These are phyloP conservation scores for Pisolithus microcarpus DNA, from an alignment of 768 basidiomycete genomes.

Conservation along the genomic window DNA sequence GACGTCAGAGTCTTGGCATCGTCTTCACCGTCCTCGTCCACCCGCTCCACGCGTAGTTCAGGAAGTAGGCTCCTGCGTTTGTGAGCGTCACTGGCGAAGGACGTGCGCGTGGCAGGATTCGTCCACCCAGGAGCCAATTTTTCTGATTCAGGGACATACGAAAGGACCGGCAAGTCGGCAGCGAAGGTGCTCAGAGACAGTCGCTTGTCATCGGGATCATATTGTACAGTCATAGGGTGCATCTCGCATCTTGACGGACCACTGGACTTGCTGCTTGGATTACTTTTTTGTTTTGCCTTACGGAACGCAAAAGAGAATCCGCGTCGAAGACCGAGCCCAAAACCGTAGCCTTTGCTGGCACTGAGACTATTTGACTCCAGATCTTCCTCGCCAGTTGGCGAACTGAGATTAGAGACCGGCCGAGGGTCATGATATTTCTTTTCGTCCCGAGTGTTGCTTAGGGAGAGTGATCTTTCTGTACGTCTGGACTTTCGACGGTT, in stretches of 20 bases:
- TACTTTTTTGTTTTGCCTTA: slow-evolving; percentile 17
- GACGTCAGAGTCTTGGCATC: slow-evolving; percentile 27
- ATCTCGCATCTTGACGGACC: slow-evolving; percentile 9
- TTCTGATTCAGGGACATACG: slow-evolving; percentile 22
- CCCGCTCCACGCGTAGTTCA: slow-evolving; percentile 9
- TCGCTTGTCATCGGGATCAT: slow-evolving; percentile 23
- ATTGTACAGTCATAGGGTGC: slow-evolving; percentile 17
- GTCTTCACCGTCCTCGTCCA: slow-evolving; percentile 17
- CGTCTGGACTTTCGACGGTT: slow-evolving; percentile 41
- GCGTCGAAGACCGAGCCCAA: slow-evolving; percentile 26
- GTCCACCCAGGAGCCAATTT: slow-evolving; percentile 28
- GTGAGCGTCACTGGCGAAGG: slow-evolving; percentile 9
- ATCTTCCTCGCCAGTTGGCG: slow-evolving; percentile 16
- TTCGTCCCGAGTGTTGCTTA: neutral
- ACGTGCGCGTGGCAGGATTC: slow-evolving; percentile 16
- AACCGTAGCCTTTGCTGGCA: slow-evolving; percentile 28
- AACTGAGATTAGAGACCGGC: slow-evolving; percentile 3
- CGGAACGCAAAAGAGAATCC: slow-evolving; percentile 19
- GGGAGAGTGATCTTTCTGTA: slow-evolving; percentile 5
- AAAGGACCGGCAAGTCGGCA: slow-evolving; percentile 11
- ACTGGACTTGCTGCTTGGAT: slow-evolving; percentile 14
- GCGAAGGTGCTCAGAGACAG: slow-evolving; percentile 19
- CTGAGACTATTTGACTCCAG: slow-evolving; percentile 22
- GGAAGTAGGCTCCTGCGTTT: slow-evolving; percentile 15
- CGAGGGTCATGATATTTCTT: slow-evolving; percentile 7